A percentile compares a stretch with the other conserved stretches of the same genome.
Evolutionary conservation across 805 yeast genomes (phyloP).

Genomic region (Hanseniaspora hatyaiensis): DNA sequence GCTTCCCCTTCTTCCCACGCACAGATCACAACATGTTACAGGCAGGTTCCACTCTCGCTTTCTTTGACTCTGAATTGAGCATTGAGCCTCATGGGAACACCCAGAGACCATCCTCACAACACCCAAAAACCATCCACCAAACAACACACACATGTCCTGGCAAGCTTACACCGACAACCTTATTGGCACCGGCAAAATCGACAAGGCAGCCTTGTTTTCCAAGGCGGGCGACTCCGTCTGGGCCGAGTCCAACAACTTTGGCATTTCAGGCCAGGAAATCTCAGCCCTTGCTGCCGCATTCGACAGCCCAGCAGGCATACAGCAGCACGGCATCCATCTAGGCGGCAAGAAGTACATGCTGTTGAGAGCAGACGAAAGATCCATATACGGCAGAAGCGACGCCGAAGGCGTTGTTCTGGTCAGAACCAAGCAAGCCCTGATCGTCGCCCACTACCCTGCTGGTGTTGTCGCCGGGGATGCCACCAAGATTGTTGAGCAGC

Average conservation of each 20-base stretch:
- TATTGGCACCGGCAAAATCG: conserved; percentile 74
- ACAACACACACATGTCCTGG: conserved; percentile 13
- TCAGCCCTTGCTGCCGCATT: conserved; percentile 65
- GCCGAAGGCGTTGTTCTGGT: conserved; percentile 83
- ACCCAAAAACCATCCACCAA: not conserved
- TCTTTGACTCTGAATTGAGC: too few species aligned
- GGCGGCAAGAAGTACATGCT: conserved; percentile 79
- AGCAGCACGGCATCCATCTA: conserved; percentile 74
- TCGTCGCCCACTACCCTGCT: conserved; percentile 88
- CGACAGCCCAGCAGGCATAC: conserved; percentile 65
- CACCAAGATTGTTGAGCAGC: conserved; percentile 82
- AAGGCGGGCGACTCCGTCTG: conserved; percentile 89
- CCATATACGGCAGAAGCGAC: conserved; percentile 85
- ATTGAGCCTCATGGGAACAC: not conserved
- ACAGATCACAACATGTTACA: too few species aligned
- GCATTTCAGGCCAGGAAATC: conserved; percentile 59
- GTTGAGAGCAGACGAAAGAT: conserved; percentile 80
- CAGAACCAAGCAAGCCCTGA: conserved; percentile 83
- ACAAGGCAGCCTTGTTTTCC: conserved; percentile 85
- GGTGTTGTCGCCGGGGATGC: conserved; percentile 93
- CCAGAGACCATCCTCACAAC: too few species aligned
- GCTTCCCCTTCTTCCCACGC: too few species aligned
- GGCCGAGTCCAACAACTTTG: conserved; percentile 70
- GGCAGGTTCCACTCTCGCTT: too few species aligned
- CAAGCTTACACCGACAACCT: conserved; percentile 92